Base-by-base conservation (phyloP, 192 early-diverging fungal species). In the Gaertneriomyces semiglobifer region DNA sequence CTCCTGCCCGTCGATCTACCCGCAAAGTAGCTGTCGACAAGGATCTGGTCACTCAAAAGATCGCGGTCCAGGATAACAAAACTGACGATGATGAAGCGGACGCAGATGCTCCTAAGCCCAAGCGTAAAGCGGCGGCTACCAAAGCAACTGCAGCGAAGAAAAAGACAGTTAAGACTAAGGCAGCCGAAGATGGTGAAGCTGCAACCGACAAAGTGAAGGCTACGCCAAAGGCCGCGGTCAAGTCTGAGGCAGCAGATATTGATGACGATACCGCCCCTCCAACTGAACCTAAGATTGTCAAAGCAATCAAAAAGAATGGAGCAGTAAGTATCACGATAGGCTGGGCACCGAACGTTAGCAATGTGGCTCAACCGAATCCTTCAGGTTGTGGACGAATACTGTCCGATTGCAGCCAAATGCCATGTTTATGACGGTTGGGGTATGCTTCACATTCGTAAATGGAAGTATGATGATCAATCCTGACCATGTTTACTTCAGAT, bases 401-500 rank as follows among this genome's bases (percentile, higher is more conserved):
- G 41, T 52, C 67, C 68, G 8, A 20, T 58, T 16, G 53, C 70
- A n/a, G 16, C 19, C 19, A 11, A 10, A 14, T 72, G 54, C 18
- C 69, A 75, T 51, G 81, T 82, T 14, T 66, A 63, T 33, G 73
- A 80, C 18, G 58, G 66, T 47, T 66, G 63, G 53, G 65, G 50
- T 38, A 66, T 64, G 11, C 64, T 80, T 1, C 79, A 75, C 58
- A 77, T 74, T 81, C 50, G 12, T 62, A 39, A 53, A 53, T 5
- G 25, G 14, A 16, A 9, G 20, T 20, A 19, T 7, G 16, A 59
- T 63, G 14, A 16, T 41, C 19, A 38, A 48, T 11, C n/a, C 62
- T 65, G 55, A 60, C 43, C 68, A 78, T 42, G 20, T 16, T 16
- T 58, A 71, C 14, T 63, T 60, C 79, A 86, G 83, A 90, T 59